A percentile compares a stretch with the other conserved stretches of the same genome.
phyloP scores from a whole-genome alignment of 805 yeast species.

The Wickerhamiella lipophila region DNA sequence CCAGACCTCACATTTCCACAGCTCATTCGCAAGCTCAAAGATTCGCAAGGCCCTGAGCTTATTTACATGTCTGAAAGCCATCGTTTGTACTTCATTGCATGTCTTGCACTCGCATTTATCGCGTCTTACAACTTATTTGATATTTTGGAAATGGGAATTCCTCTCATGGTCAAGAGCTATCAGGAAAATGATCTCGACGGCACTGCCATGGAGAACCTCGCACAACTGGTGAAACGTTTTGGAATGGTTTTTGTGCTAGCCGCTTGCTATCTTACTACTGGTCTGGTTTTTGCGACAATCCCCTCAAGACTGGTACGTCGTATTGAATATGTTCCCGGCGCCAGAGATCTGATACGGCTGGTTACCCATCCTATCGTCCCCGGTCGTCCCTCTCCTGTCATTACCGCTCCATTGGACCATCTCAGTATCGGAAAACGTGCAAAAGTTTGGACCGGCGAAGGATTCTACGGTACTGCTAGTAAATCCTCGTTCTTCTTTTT shows the following conservation, averaged over 20 bases:
- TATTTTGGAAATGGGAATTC: slow-evolving; percentile 43
- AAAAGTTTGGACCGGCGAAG: slow-evolving; percentile 75
- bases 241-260: slow-evolving; percentile 30
- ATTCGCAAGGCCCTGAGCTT: slow-evolving; percentile 52
- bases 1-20: slow-evolving; percentile 43
- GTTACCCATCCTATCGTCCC: slow-evolving; percentile 69
- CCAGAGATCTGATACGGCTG: slow-evolving; percentile 42
- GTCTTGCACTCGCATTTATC: slow-evolving; percentile 56
- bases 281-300: slow-evolving; percentile 35
- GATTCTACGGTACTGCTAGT: slow-evolving; percentile 74
- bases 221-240: slow-evolving; percentile 29
- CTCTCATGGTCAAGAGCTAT: slow-evolving; percentile 40
- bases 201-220: slow-evolving; percentile 30
- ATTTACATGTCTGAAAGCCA: slow-evolving; percentile 79
- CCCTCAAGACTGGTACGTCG: slow-evolving; percentile 65
- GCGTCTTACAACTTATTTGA: slow-evolving; percentile 50
- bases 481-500: slow-evolving; percentile 61
- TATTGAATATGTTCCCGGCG: slow-evolving; percentile 57
- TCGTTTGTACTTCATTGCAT: slow-evolving; percentile 54
- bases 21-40: slow-evolving; percentile 44
- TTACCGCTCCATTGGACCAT: slow-evolving; percentile 47
- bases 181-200: slow-evolving; percentile 40
- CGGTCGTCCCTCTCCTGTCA: slow-evolving; percentile 61
- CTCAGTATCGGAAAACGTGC: slow-evolving; percentile 46
- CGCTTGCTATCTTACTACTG: slow-evolving; percentile 32